Percentiles rank a stretch among this genome's conserved stretches.
Evolutionary conservation across 257 asterid genomes (phyloP).

Genomic region (Jaltomata sinuosa): DNA sequence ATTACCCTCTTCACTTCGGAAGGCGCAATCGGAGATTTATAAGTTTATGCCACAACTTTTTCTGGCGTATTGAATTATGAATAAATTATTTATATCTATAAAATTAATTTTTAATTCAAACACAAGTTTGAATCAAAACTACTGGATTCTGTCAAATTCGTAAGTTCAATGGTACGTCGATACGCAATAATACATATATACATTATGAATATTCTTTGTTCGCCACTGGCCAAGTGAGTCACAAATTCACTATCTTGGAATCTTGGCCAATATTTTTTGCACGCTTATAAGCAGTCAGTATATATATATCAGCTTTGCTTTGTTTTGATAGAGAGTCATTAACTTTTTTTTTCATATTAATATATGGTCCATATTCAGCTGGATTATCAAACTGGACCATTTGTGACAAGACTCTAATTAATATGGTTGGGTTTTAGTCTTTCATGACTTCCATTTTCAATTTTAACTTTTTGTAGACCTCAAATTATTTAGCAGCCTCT

Average conservation of each 20-base stretch:
- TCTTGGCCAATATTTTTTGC: background rate
- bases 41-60: too few species aligned
- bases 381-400: background rate
- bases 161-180: background rate
- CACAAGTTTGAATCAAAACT: background rate
- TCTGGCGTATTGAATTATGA: too few species aligned
- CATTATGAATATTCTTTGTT: background rate
- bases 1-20: too few species aligned
- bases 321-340: background rate
- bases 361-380: background rate
- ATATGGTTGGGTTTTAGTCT: background rate
- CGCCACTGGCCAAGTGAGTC: background rate
- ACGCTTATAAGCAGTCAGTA: background rate
- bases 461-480: background rate
- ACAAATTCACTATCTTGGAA: background rate
- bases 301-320: background rate
- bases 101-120: too few species aligned
- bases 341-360: background rate
- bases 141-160: accelerated
- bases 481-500: background rate
- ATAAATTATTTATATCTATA: too few species aligned
- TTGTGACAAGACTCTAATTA: background rate
- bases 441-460: background rate
- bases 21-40: too few species aligned
- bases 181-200: background rate